A percentile compares a stretch with the other conserved stretches of the same genome.
These are phyloP conservation scores for Phlebopus sp. DNA, from an alignment of 1,284 basidiomycete genomes.

Conservation along the genomic window DNA sequence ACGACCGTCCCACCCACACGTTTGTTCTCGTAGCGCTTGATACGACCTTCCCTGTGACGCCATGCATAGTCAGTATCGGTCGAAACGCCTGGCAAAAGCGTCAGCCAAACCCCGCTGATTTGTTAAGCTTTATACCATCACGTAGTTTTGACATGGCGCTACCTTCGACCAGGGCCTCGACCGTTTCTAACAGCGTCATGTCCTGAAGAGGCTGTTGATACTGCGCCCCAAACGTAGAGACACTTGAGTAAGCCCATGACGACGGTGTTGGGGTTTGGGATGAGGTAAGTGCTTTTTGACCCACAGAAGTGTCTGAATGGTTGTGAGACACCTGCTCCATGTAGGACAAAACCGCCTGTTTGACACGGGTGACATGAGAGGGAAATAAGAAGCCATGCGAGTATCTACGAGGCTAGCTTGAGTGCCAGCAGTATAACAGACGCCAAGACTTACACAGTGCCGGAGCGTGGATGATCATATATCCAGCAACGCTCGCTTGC, in stretches of 20 bases:
- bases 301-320: constrained; percentile 10
- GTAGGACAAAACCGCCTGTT: constrained; percentile 43
- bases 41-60: constrained; percentile 66
- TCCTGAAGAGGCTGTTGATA: constrained; percentile 73
- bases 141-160: constrained; percentile 71
- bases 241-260: constrained; percentile 79
- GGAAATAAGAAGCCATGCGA: constrained; percentile 98
- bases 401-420: constrained; percentile 52
- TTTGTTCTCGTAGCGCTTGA: constrained; percentile 61
- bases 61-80: constrained; percentile 62
- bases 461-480: constrained; percentile 93
- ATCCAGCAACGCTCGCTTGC: constrained; percentile 94
- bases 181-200: constrained; percentile 68
- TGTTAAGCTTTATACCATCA: constrained; percentile 45
- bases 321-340: constrained; percentile 40
- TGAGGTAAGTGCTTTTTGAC: constrained; percentile 5
- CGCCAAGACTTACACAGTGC: constrained; percentile 71
- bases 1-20: constrained; percentile 90
- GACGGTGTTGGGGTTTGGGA: constrained; percentile 40
- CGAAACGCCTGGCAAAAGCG: constrained; percentile 42
- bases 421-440: constrained; percentile 12
- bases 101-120: constrained; percentile 2
- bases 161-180: constrained; percentile 94
- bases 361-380: constrained; percentile 76
- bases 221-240: constrained; percentile 80